Conservation (phyloP, 257 asterid species). For the Solanum chiquidenum region DNA sequence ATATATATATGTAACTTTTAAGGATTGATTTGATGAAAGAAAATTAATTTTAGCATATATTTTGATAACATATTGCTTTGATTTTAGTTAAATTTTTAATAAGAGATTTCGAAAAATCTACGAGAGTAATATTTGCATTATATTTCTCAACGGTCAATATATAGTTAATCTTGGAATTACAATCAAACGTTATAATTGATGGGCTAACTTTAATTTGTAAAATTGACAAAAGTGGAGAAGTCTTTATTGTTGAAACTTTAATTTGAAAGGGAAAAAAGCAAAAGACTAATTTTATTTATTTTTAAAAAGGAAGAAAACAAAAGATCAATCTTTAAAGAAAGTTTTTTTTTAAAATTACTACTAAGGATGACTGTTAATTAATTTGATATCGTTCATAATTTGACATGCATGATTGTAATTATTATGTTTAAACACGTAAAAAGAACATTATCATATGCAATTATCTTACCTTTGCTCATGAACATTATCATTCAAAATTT, state of each 20-base stretch:
- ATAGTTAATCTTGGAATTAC: background rate
- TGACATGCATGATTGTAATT: background rate
- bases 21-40: background rate
- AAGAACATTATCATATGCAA: background rate
- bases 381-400: background rate
- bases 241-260: background rate
- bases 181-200: background rate
- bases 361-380: background rate
- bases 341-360: background rate
- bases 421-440: background rate
- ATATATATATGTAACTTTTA: background rate
- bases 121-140: background rate
- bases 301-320: background rate
- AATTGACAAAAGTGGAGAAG: background rate
- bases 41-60: background rate
- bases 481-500: background rate
- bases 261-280: background rate
- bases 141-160: background rate
- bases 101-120: background rate
- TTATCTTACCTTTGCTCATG: background rate
- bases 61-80: background rate
- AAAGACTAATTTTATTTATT: background rate
- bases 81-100: background rate
- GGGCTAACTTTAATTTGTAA: background rate
- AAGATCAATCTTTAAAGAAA: background rate